These are phyloP conservation scores for Xerocomus brunneocitrinus DNA, from an alignment of 768 basidiomycete species.

Conservation along the genomic window DNA sequence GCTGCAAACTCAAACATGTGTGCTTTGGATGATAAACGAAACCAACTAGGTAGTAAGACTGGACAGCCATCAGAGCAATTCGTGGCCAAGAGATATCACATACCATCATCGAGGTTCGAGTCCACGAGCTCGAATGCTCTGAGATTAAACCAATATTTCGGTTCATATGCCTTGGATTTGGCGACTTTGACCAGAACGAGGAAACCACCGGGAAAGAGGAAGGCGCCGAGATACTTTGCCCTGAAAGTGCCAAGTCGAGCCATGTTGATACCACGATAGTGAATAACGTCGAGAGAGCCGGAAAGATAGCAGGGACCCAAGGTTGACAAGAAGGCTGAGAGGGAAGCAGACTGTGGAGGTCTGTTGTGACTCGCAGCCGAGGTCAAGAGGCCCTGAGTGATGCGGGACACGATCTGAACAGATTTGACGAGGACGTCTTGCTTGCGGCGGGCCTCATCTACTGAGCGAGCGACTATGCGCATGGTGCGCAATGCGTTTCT, in stretches of 20 bases:
- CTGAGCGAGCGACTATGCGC: constrained; percentile 68
- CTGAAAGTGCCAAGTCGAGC: constrained; percentile 49
- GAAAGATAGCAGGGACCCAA: constrained; percentile 77
- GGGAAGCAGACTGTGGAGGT: constrained; percentile 36
- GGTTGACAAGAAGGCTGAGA: constrained; percentile 60
- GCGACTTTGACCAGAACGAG: constrained; percentile 82
- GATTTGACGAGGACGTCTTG: constrained; percentile 66
- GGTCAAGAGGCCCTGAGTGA: constrained; percentile 38
- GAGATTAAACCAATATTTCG: constrained; percentile 84
- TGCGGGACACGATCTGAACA: constrained; percentile 62
- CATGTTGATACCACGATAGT: constrained; percentile 48
- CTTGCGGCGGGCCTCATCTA: constrained; percentile 73
- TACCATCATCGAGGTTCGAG: constrained; percentile 69
- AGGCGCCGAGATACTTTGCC: constrained; percentile 86
- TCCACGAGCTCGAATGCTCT: constrained; percentile 68
- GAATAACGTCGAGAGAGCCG: constrained; percentile 86
- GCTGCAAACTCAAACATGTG: constrained; percentile 85
- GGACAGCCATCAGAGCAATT: constrained; percentile 5
- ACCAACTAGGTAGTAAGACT: constrained; percentile 80
- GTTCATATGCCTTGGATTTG: constrained; percentile 78
- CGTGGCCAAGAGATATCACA: constrained; percentile 27
- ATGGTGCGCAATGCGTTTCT: constrained; percentile 60
- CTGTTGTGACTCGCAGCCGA: constrained; percentile 25
- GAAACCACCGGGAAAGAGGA: constrained; percentile 84
- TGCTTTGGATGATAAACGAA: constrained; percentile 65